Percentiles rank a stretch among this genome's conserved stretches.
phyloP scores from a whole-genome alignment of 1,284 basidiomycete genomes.

The Leccinum griseonigrum region DNA sequence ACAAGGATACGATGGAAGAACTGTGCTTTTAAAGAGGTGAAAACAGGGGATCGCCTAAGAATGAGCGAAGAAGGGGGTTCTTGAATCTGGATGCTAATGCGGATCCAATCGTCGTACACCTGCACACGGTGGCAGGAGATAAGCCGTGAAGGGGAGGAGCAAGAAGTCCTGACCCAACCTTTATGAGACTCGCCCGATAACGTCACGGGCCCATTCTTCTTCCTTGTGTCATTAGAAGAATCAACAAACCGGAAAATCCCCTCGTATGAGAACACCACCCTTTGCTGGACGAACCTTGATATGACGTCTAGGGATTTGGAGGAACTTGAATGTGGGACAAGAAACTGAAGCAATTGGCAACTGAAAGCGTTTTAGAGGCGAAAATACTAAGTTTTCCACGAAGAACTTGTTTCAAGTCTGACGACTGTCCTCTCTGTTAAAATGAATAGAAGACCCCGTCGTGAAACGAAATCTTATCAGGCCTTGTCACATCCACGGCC shows the following conservation, averaged over 20 bases:
- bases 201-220: not conserved
- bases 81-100: conserved; percentile 2
- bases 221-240: conserved; percentile 30
- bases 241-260: conserved; percentile 16
- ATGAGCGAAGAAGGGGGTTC: not conserved
- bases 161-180: not conserved
- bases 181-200: no score
- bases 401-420: conserved; percentile 1
- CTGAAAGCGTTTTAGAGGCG: not conserved
- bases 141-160: conserved; percentile 5
- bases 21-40: not conserved
- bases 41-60: not conserved
- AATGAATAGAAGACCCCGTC: not conserved
- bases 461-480: not conserved
- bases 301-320: not conserved
- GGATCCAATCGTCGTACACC: conserved; percentile 23
- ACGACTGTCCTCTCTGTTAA: not conserved
- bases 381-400: not conserved
- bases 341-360: not conserved
- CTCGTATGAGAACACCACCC: conserved; percentile 14
- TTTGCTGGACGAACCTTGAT: not conserved
- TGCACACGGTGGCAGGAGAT: conserved; percentile 17
- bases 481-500: conserved; percentile 8
- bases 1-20: not conserved
- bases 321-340: not conserved